Conservation (phyloP, 148 eudicot species). For the Fagopyrum tataricum region DNA sequence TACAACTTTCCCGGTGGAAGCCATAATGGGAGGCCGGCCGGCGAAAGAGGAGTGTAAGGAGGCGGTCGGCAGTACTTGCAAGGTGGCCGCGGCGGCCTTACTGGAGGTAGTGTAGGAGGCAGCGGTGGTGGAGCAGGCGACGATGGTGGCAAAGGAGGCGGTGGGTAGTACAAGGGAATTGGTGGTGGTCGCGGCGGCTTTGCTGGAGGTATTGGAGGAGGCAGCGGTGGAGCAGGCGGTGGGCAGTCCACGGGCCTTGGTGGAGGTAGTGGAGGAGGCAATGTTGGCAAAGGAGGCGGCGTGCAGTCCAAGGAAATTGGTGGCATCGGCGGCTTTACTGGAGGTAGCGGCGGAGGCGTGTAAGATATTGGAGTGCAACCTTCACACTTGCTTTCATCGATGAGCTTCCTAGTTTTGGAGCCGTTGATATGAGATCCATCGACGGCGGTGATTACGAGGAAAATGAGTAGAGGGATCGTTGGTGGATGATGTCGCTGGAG, state of each 20-base stretch:
- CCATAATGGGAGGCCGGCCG: constrained; percentile 14
- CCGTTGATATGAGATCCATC: constrained; percentile 11
- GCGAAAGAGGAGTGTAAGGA: constrained; percentile 13
- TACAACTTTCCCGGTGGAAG: constrained; percentile 47
- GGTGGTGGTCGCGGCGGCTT: too few relatives aligned
- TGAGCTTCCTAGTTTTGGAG: constrained; percentile 22
- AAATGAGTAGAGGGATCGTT: neutral
- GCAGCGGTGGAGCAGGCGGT: too few relatives aligned
- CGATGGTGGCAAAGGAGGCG: too few relatives aligned
- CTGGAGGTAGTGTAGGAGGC: constrained; percentile 15
- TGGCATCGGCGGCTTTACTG: too few relatives aligned
- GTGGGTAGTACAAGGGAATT: too few relatives aligned
- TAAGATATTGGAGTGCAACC: constrained; percentile 15
- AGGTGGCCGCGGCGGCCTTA: constrained; percentile 13
- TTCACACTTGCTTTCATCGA: constrained; percentile 23
- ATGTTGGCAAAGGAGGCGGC: too few relatives aligned
- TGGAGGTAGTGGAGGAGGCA: too few relatives aligned
- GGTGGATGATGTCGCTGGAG: neutral
- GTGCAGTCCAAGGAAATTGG: too few relatives aligned
- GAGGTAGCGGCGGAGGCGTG: constrained; percentile 25
- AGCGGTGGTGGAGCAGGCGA: constrained; percentile 19
- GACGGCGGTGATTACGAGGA: constrained; percentile 3
- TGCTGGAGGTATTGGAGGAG: too few relatives aligned
- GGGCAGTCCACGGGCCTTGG: too few relatives aligned
- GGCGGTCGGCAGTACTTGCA: neutral